A percentile compares a stretch with the other conserved stretches of the same genome.
Evolutionary conservation across 1,284 basidiomycete genomes (phyloP).

Genomic region (Pseudozyma sp.): DNA sequence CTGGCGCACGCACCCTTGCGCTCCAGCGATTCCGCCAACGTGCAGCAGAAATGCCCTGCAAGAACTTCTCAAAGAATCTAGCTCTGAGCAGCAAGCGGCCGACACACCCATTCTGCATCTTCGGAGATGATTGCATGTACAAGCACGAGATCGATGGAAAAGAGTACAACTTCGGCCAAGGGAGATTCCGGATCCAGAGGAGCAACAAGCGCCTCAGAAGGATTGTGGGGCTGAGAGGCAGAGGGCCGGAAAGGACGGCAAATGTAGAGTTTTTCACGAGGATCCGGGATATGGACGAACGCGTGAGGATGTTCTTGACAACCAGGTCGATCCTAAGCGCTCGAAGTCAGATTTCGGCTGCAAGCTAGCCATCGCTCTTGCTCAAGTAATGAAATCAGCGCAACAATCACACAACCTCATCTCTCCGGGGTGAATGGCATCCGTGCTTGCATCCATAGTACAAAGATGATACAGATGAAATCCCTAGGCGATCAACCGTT

Average conservation of each 20-base stretch:
- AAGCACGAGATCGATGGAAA: conserved; percentile 35
- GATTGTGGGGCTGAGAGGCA: not conserved
- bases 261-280: conserved; percentile 5
- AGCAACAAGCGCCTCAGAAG: conserved; percentile 9
- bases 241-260: not conserved
- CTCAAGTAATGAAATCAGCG: not conserved
- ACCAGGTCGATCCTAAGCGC: conserved; percentile 4
- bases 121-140: conserved; percentile 46
- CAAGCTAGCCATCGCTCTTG: not conserved
- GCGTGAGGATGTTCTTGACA: conserved; percentile 14
- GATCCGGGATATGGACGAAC: conserved; percentile 13
- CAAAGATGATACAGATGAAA: not conserved
- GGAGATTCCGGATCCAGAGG: conserved; percentile 5
- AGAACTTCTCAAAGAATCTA: conserved; percentile 36
- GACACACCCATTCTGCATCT: conserved; percentile 29
- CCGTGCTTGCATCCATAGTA: no score
- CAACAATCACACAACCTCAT: no score
- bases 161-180: conserved; percentile 19
- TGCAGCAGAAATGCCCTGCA: conserved; percentile 29
- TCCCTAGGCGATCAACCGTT: conserved; percentile 35
- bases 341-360: not conserved
- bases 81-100: conserved; percentile 8
- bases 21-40: conserved; percentile 26
- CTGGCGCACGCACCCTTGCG: conserved; percentile 14
- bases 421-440: no score